Conservation (phyloP, 768 basidiomycete genomes). For the Leccinum variicolor region DNA sequence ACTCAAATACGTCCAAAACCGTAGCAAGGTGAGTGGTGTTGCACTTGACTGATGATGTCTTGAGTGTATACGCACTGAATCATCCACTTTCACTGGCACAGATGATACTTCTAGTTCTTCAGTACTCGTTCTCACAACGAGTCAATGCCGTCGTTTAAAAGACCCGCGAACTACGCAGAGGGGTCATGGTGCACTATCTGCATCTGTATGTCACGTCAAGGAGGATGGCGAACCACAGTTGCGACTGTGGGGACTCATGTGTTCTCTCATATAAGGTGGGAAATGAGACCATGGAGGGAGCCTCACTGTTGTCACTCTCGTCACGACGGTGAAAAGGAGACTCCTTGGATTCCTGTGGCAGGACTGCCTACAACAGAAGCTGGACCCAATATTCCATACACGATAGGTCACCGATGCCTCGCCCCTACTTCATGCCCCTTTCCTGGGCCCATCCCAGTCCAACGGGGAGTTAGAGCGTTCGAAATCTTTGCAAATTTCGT, state of each 20-base stretch:
- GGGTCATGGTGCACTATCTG: constrained; percentile 76
- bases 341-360: too few relatives aligned
- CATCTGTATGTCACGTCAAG: constrained; percentile 95
- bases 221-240: constrained; percentile 88
- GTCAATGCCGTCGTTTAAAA: constrained; percentile 93
- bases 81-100: constrained; percentile 25
- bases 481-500: too few relatives aligned
- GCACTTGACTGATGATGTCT: neutral
- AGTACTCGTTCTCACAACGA: constrained; percentile 94
- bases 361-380: too few relatives aligned
- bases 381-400: too few relatives aligned
- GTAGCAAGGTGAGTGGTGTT: constrained; percentile 74
- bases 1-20: constrained; percentile 93
- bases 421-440: too few relatives aligned
- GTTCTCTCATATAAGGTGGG: too few relatives aligned
- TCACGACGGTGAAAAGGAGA: too few relatives aligned
- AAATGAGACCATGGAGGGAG: too few relatives aligned
- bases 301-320: too few relatives aligned
- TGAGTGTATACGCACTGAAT: neutral
- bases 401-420: too few relatives aligned
- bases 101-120: constrained; percentile 83
- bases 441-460: too few relatives aligned
- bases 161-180: constrained; percentile 91
- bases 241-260: neutral
- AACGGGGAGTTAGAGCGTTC: too few relatives aligned